phyloP scores from a whole-genome alignment of 805 yeast genomes.

The Kuraishia cidri region DNA sequence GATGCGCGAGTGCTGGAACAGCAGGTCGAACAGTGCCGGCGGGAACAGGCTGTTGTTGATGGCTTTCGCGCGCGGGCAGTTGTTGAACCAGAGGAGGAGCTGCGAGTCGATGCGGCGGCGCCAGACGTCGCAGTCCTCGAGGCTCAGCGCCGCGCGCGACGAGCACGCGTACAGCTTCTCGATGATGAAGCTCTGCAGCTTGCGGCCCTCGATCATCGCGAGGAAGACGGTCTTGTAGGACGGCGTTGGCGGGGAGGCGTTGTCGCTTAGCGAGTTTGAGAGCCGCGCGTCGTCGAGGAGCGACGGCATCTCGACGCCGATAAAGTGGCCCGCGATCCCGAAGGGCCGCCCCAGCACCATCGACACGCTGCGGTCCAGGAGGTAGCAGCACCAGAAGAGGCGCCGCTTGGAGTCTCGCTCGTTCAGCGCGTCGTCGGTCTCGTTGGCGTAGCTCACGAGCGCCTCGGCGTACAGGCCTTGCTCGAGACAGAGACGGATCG shows the following conservation, averaged over 20 bases:
- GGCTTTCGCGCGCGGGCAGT: not conserved
- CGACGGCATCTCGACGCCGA: slow-evolving; percentile 10
- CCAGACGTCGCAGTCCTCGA: not conserved
- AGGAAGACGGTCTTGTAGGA: not conserved
- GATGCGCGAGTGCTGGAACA: not conserved
- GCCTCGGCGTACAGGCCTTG: not conserved
- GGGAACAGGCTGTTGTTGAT: not conserved
- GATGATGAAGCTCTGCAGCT: not conserved
- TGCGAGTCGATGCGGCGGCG: not conserved
- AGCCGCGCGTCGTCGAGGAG: not conserved
- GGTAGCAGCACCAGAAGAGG: slow-evolving; percentile 26
- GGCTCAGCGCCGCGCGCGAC: not conserved
- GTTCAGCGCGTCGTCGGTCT: not conserved
- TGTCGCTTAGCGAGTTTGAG: not conserved
- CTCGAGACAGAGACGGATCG: not conserved
- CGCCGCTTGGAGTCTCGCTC: not conserved
- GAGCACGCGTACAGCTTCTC: not conserved
- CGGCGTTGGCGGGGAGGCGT: not conserved
- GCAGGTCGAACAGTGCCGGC: not conserved
- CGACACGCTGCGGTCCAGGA: slow-evolving; percentile 23
- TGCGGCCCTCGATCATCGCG: not conserved
- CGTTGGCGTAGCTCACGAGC: too few relatives aligned
- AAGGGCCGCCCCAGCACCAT: slow-evolving; percentile 25
- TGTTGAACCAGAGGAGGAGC: not conserved
- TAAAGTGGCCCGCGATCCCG: slow-evolving; percentile 23